phyloP scores from a whole-genome alignment of 1,139 yeast species.

The Arxiozyma slooffiae region DNA sequence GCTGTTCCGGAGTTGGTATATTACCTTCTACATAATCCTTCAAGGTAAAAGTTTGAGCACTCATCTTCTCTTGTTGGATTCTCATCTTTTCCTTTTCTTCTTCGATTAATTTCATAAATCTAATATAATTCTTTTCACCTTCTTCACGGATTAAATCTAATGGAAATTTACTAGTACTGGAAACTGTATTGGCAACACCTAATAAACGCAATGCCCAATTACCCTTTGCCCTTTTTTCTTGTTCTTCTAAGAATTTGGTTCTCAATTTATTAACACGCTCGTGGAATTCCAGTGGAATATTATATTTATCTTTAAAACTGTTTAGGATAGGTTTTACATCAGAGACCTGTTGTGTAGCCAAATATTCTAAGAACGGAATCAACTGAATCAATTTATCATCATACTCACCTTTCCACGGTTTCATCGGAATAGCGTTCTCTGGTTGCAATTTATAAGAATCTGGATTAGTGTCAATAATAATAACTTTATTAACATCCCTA shows the following conservation, averaged over 20 bases:
- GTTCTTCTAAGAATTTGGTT: conserved; percentile 58
- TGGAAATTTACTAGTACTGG: conserved; percentile 59
- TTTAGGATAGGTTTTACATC: conserved; percentile 84
- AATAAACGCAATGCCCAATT: conserved; percentile 51
- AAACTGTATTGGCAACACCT: conserved; percentile 40
- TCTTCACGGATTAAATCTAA: conserved; percentile 84
- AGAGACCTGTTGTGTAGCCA: conserved; percentile 82
- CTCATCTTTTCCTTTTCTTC: conserved; percentile 85
- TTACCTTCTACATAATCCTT: conserved; percentile 81
- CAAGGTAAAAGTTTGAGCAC: conserved; percentile 61
- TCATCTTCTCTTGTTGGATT: conserved; percentile 71
- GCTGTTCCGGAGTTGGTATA: conserved; percentile 75
- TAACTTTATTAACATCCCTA: conserved; percentile 76
- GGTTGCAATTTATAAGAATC: conserved; percentile 77
- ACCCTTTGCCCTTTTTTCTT: conserved; percentile 41
- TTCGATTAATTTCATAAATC: conserved; percentile 69
- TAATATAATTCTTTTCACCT: conserved; percentile 82
- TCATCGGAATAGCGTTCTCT: conserved; percentile 76
- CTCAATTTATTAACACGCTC: conserved; percentile 70
- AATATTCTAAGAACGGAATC: conserved; percentile 88
- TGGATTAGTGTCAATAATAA: conserved; percentile 69
- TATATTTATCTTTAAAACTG: conserved; percentile 52
- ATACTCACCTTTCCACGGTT: conserved; percentile 78
- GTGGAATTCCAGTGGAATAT: conserved; percentile 69
- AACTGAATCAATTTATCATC: conserved; percentile 71